Percentiles rank a stretch among this genome's conserved stretches.
Conservation (phyloP, 2,329 filamentous ascomycete genomes). For the Periconia digitata region DNA sequence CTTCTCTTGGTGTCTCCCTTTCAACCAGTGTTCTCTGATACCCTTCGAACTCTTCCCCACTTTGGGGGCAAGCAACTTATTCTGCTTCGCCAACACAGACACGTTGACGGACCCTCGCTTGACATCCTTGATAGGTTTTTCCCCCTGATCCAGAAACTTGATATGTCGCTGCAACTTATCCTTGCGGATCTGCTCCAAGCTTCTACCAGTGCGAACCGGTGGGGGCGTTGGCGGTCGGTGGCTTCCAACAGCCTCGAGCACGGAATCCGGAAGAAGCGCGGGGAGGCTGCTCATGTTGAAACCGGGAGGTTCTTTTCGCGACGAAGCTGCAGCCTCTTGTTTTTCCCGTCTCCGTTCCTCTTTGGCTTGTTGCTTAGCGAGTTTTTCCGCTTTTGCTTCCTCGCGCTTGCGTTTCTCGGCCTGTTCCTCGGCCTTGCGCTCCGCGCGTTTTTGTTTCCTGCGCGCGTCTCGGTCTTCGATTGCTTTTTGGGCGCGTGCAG, state of each 20-base stretch:
- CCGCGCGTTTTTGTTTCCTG: conserved; percentile 31
- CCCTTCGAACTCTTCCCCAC: conserved; percentile 38
- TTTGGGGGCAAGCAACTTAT: conserved; percentile 48
- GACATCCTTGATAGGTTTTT: conserved; percentile 54
- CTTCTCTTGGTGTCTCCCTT: conserved; percentile 41
- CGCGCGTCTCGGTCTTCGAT: conserved; percentile 28
- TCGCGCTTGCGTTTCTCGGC: conserved; percentile 33
- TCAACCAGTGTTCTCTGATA: conserved; percentile 47
- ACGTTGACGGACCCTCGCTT: conserved; percentile 53
- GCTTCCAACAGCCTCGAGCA: conserved; percentile 51
- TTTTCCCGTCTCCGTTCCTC: conserved; percentile 2
- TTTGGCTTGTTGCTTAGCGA: conserved; percentile 12
- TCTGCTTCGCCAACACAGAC: conserved; percentile 50
- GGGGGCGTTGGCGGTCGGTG: conserved; percentile 50
- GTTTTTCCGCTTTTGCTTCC: conserved; percentile 32
- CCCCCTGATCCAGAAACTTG: conserved; percentile 51
- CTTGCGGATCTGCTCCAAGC: conserved; percentile 36
- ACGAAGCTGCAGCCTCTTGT: conserved; percentile 6
- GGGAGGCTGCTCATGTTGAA: conserved; percentile 46
- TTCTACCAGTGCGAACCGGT: conserved; percentile 20
- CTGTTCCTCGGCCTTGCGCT: conserved; percentile 36
- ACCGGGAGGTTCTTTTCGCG: conserved; percentile 9
- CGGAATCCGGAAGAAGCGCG: conserved; percentile 53
- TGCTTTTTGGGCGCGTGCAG: conserved; percentile 30
- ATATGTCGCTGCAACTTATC: conserved; percentile 52